Evolutionary conservation across 2,329 filamentous ascomycete species (phyloP).

Genomic region (Botrytis tulipae): DNA sequence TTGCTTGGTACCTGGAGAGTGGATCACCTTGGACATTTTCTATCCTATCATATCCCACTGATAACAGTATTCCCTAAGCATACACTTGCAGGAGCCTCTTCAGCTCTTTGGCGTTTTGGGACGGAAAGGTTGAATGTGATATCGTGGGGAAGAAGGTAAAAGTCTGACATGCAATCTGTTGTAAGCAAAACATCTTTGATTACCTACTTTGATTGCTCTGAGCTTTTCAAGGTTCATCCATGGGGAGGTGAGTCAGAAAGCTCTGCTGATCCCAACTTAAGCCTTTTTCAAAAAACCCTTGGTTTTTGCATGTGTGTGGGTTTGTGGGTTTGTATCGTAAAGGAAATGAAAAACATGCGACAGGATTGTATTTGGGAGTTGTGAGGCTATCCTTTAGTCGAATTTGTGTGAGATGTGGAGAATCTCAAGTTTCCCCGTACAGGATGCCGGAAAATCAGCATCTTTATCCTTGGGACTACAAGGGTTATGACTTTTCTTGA

Average conservation of each 20-base stretch:
- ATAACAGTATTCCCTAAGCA: constrained; percentile 19
- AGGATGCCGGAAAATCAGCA: constrained; percentile 12
- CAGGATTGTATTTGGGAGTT: background rate
- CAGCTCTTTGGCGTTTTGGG: background rate
- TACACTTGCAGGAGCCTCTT: constrained; percentile 15
- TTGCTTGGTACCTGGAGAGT: background rate
- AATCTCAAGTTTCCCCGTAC: constrained; percentile 10
- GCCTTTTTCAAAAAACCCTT: constrained; percentile 10
- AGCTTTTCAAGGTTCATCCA: background rate
- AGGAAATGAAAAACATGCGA: background rate
- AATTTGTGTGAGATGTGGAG: constrained; percentile 13
- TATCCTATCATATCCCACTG: constrained; percentile 12
- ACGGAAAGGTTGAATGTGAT: constrained; percentile 13
- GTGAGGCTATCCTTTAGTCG: background rate
- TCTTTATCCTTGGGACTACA: constrained; percentile 14
- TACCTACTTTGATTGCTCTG: background rate
- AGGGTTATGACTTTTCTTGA: background rate
- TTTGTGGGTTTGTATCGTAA: background rate
- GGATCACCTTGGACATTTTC: background rate
- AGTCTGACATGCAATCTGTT: constrained; percentile 13
- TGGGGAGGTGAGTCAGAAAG: background rate
- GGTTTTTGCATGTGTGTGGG: background rate
- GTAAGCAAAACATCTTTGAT: constrained; percentile 5
- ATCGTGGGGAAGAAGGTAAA: constrained; percentile 11
- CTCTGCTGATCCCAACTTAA: constrained; percentile 15